Base-by-base conservation (phyloP, 2,329 filamentous ascomycete species). In the Sclerotiophoma versabilis region DNA sequence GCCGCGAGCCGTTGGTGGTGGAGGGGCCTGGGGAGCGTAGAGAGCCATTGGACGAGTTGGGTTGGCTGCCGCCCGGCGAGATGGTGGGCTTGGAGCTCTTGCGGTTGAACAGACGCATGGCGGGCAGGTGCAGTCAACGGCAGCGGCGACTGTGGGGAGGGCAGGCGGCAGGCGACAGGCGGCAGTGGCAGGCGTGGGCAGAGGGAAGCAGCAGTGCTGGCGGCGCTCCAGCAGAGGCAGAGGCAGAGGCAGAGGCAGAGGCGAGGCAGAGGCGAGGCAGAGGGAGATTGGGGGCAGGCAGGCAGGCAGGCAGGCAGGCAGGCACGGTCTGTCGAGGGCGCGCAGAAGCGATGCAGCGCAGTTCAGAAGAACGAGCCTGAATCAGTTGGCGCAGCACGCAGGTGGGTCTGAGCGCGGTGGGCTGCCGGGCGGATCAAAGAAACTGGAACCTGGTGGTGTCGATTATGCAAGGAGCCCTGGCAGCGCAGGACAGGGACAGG, bases 81-180 rank as follows among this genome's bases (percentile, higher is more conserved):
- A 69, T 65, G 61, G 64, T 62, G 25, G 73, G 73, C 65, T 78
- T 78, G 61, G 71, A 77, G 69, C 69, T 75, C 65, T 81, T 82
- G 66, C 80, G 77, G 54, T 76, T 79, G 74, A 84, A 84, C 57
- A 83, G 72, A 66, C 81, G 80, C 81, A 84, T 83, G 54, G 26
- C 62, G 49, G 45, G 59, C 59, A 49, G 47, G 36, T 25, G 47
- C 47, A 47, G 51, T 14, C 43, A 45, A 39, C 36, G 23, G n/a
- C n/a, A n/a, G n/a, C n/a, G n/a, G n/a, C n/a, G n/a, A n/a, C n/a
- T n/a, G n/a, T n/a, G n/a, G n/a, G n/a, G n/a, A n/a, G n/a, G n/a
- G n/a, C n/a, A 19, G 23, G 7, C 20, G 36, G n/a, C 20, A 25
- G 20, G 22, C 23, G 23, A 9, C 8, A 17, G 44, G 17, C 29